A percentile compares a stretch with the other conserved stretches of the same genome.
Conservation (phyloP, 139 green algal genomes). For the Gonium pectorale region DNA sequence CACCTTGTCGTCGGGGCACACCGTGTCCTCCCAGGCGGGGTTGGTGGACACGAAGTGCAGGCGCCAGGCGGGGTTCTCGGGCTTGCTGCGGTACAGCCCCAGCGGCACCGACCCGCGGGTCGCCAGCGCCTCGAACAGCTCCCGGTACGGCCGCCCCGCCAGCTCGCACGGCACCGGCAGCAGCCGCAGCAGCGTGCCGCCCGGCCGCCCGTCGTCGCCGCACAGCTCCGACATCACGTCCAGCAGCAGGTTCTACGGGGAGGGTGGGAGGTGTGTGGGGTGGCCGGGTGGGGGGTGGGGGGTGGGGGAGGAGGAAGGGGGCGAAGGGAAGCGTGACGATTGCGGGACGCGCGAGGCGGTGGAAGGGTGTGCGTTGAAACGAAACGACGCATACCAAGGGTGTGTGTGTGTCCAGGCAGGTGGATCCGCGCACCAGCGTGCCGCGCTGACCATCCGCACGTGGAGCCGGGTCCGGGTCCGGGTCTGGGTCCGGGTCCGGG, state of each 20-base stretch:
- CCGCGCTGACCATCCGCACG: too few relatives aligned
- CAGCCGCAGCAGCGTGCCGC: slow-evolving; percentile 74
- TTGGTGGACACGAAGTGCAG: slow-evolving; percentile 78
- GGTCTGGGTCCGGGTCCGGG: too few relatives aligned
- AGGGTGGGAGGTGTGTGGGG: not conserved
- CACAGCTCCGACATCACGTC: slow-evolving; percentile 80
- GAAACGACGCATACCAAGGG: too few relatives aligned
- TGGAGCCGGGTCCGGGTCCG: too few relatives aligned
- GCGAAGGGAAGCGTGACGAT: too few relatives aligned
- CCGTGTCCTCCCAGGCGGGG: slow-evolving; percentile 59
- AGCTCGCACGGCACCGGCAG: slow-evolving; percentile 59
- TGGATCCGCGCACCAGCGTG: too few relatives aligned
- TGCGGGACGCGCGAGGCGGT: too few relatives aligned
- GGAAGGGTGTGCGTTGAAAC: too few relatives aligned
- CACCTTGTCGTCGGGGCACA: slow-evolving; percentile 62
- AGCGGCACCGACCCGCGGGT: slow-evolving; percentile 61
- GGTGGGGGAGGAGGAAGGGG: not conserved
- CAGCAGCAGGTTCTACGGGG: slow-evolving; percentile 65
- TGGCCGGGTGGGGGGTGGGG: not conserved
- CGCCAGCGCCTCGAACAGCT: slow-evolving; percentile 64
- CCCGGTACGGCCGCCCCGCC: slow-evolving; percentile 71
- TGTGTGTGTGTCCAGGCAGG: too few relatives aligned
- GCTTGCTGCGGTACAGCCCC: slow-evolving; percentile 76
- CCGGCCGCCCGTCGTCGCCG: slow-evolving; percentile 66
- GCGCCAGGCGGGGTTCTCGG: slow-evolving; percentile 76